A percentile compares a stretch with the other conserved stretches of the same genome.
Conservation (phyloP, 2,329 filamentous ascomycete genomes). For the Beauveria bassiana region DNA sequence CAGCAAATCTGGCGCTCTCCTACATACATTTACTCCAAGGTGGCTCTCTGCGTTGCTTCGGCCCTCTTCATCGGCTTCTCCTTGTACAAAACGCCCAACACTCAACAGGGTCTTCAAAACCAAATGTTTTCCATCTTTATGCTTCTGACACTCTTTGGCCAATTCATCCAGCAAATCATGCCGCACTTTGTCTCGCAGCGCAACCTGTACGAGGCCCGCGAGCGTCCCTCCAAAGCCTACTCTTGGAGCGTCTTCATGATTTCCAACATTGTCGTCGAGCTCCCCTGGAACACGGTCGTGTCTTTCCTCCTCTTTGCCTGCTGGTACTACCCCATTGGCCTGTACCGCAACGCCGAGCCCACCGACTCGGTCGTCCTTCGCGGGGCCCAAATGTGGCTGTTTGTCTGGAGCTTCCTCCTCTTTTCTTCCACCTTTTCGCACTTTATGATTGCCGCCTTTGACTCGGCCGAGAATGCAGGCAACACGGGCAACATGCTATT, state of each 20-base stretch:
- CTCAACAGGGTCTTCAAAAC: constrained; percentile 73
- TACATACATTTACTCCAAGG: constrained; percentile 81
- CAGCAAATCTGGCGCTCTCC: constrained; percentile 90
- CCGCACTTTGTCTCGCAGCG: constrained; percentile 79
- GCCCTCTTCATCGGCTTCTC: constrained; percentile 76
- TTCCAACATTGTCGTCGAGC: constrained; percentile 73
- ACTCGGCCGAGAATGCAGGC: constrained; percentile 65
- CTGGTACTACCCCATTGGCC: constrained; percentile 82
- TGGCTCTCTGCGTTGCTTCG: constrained; percentile 54
- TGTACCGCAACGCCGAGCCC: constrained; percentile 60
- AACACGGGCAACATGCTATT: constrained; percentile 72
- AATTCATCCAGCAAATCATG: constrained; percentile 74
- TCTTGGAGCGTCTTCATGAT: constrained; percentile 81
- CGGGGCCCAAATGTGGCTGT: constrained; percentile 71
- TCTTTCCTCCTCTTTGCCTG: constrained; percentile 66
- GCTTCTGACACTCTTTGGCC: constrained; percentile 72
- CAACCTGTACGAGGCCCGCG: constrained; percentile 75
- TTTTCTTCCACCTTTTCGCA: constrained; percentile 77
- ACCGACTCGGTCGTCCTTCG: constrained; percentile 58
- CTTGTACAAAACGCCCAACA: constrained; percentile 65
- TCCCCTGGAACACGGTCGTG: constrained; percentile 77
- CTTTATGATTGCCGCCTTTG: constrained; percentile 68
- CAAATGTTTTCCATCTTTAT: constrained; percentile 85
- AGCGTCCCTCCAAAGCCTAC: constrained; percentile 77
- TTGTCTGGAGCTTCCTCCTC: constrained; percentile 66